Evolutionary conservation across 2,329 filamentous ascomycete genomes (phyloP).

Genomic region (Xylaria sp.): DNA sequence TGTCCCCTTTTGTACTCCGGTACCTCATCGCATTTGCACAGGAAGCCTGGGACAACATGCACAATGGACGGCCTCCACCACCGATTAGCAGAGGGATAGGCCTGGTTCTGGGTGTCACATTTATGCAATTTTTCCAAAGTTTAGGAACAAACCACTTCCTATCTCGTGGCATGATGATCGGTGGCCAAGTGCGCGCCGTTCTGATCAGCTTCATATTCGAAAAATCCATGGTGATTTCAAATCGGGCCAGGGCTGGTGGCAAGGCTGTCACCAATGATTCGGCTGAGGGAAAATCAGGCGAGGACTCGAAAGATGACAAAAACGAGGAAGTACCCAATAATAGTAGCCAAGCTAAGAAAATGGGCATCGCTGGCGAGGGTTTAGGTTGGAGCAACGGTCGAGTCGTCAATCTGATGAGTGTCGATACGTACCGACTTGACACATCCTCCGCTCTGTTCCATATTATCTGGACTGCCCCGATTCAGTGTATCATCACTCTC

Average conservation of each 20-base stretch:
- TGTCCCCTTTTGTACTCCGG: constrained; percentile 85
- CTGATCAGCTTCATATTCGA: constrained; percentile 90
- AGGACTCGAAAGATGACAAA: constrained; percentile 58
- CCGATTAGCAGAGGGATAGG: constrained; percentile 81
- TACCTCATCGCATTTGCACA: constrained; percentile 88
- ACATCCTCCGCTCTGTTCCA: constrained; percentile 91
- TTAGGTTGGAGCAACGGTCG: constrained; percentile 92
- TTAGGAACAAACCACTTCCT: constrained; percentile 90
- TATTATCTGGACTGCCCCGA: constrained; percentile 86
- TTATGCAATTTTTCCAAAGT: constrained; percentile 87
- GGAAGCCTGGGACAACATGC: constrained; percentile 77
- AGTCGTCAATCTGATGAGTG: constrained; percentile 93
- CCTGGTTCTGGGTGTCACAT: constrained; percentile 82
- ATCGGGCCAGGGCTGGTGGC: constrained; percentile 86
- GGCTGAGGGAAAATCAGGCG: constrained; percentile 58
- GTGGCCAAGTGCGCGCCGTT: constrained; percentile 82
- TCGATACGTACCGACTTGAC: constrained; percentile 93
- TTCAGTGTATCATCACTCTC: constrained; percentile 82
- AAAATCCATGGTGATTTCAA: constrained; percentile 90
- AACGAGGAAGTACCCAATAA: constrained; percentile 54
- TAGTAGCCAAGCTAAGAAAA: constrained; percentile 53
- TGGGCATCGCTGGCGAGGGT: constrained; percentile 73
- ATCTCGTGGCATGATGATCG: constrained; percentile 91
- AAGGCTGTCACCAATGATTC: constrained; percentile 52
- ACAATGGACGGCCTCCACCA: constrained; percentile 65